These are phyloP conservation scores for Xylaria venustula DNA, from an alignment of 495 filamentous ascomycete species.

Conservation along the genomic window DNA sequence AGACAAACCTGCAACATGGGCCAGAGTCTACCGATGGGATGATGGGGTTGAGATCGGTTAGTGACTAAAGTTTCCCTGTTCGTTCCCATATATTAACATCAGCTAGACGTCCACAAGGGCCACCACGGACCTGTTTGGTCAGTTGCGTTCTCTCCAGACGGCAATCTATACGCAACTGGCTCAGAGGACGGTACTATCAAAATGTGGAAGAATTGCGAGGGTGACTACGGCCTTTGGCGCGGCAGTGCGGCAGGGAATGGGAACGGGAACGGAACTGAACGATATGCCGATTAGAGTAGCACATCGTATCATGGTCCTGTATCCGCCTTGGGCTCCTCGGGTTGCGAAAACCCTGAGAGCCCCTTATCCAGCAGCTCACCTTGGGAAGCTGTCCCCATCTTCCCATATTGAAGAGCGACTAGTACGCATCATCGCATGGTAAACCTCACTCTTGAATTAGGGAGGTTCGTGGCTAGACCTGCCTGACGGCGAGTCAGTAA, in stretches of 20 bases:
- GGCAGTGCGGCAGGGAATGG: conserved; percentile 24
- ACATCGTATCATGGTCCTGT: conserved; percentile 7
- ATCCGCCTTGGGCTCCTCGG: conserved; percentile 3
- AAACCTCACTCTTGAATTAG: neutral
- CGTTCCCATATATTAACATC: neutral
- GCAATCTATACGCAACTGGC: conserved; percentile 91
- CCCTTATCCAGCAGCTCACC: conserved; percentile 3
- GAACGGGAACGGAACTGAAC: conserved; percentile 16
- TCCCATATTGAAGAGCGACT: neutral
- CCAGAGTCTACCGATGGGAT: conserved; percentile 85
- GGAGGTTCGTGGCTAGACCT: neutral
- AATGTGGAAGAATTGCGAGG: conserved; percentile 66
- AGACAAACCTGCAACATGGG: conserved; percentile 83
- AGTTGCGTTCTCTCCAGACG: conserved; percentile 88
- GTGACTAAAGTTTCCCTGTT: conserved; percentile 20
- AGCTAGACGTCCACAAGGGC: conserved; percentile 82
- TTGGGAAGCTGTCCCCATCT: conserved; percentile 3
- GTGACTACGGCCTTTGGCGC: conserved; percentile 54
- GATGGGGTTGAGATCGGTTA: conserved; percentile 71
- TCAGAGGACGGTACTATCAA: conserved; percentile 98
- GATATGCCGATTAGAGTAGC: conserved; percentile 24
- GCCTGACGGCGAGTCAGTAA: conserved; percentile 4
- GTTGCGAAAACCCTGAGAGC: neutral
- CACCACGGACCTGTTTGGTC: conserved; percentile 98
- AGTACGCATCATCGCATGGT: neutral